phyloP scores from a whole-genome alignment of 2,329 filamentous ascomycete genomes.

The Trichoderma pleuroti region DNA sequence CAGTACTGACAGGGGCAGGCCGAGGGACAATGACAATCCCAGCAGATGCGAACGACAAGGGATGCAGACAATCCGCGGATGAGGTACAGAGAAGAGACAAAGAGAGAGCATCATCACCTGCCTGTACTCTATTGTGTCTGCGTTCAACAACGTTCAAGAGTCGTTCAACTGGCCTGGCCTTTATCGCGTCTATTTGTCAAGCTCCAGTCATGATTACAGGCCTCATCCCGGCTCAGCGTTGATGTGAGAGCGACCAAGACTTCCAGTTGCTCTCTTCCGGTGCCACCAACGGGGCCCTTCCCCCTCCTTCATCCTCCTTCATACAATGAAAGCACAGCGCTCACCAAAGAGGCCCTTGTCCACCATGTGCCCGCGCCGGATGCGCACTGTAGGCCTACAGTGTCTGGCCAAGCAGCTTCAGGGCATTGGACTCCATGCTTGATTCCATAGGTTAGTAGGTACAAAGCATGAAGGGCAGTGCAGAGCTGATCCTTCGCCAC shows the following conservation, averaged over 20 bases:
- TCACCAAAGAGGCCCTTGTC: slow-evolving; percentile 14
- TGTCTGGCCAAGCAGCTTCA: not conserved
- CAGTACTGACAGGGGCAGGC: not conserved
- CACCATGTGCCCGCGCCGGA: slow-evolving; percentile 19
- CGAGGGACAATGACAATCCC: not conserved
- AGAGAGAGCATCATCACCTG: not conserved
- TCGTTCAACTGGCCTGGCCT: not conserved
- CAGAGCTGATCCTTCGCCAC: not conserved
- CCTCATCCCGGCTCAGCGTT: not conserved
- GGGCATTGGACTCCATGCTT: not conserved
- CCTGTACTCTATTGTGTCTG: not conserved
- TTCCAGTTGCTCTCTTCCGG: not conserved
- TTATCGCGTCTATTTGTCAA: not conserved
- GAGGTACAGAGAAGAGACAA: not conserved
- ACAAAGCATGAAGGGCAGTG: not conserved
- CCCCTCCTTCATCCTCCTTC: slow-evolving; percentile 19
- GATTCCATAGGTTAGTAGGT: no score
- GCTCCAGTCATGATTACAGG: not conserved
- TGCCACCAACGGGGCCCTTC: slow-evolving; percentile 11
- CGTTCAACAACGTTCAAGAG: not conserved
- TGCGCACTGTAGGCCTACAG: slow-evolving; percentile 13
- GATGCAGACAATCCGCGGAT: not conserved
- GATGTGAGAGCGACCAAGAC: not conserved
- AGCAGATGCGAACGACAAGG: not conserved
- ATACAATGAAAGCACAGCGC: not conserved